These are phyloP conservation scores for Trichoderma oligosporum DNA, from an alignment of 2,329 filamentous ascomycete species.

Conservation along the genomic window DNA sequence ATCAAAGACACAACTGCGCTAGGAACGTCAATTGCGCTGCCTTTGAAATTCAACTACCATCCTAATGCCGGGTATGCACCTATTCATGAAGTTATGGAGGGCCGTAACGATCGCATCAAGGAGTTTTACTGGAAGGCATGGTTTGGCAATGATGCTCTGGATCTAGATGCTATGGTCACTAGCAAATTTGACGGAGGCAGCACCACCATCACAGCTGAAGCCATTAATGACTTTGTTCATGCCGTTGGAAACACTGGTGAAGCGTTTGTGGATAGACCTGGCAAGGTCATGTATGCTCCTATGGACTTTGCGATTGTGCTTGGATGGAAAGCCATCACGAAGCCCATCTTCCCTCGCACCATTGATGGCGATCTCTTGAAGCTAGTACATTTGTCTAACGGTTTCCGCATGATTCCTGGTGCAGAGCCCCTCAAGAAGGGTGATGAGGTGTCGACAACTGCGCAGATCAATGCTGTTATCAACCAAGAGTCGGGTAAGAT, in stretches of 20 bases:
- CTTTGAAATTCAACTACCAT: slow-evolving; percentile 87
- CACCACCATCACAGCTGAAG: slow-evolving; percentile 81
- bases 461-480: slow-evolving; percentile 94
- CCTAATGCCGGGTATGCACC: slow-evolving; percentile 97
- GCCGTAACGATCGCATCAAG: slow-evolving; percentile 96
- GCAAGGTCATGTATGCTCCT: slow-evolving; percentile 88
- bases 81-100: slow-evolving; percentile 93
- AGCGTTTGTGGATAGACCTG: slow-evolving; percentile 91
- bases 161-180: slow-evolving; percentile 80
- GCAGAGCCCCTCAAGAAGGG: slow-evolving; percentile 94
- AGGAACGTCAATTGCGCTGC: slow-evolving; percentile 74
- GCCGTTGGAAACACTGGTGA: slow-evolving; percentile 97
- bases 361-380: slow-evolving; percentile 96
- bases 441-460: slow-evolving; percentile 86
- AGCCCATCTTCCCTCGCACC: slow-evolving; percentile 94
- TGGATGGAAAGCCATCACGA: slow-evolving; percentile 98
- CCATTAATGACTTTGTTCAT: slow-evolving; percentile 98
- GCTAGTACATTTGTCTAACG: slow-evolving; percentile 93
- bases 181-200: slow-evolving; percentile 87
- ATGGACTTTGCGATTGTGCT: slow-evolving; percentile 99
- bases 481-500: slow-evolving; percentile 99
- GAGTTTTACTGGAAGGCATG: slow-evolving; percentile 98
- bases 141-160: slow-evolving; percentile 83
- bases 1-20: slow-evolving; percentile 90
- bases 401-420: slow-evolving; percentile 96